Base-by-base conservation (phyloP, 352 stramenopile genomes). In the Phytophthora sojae region DNA sequence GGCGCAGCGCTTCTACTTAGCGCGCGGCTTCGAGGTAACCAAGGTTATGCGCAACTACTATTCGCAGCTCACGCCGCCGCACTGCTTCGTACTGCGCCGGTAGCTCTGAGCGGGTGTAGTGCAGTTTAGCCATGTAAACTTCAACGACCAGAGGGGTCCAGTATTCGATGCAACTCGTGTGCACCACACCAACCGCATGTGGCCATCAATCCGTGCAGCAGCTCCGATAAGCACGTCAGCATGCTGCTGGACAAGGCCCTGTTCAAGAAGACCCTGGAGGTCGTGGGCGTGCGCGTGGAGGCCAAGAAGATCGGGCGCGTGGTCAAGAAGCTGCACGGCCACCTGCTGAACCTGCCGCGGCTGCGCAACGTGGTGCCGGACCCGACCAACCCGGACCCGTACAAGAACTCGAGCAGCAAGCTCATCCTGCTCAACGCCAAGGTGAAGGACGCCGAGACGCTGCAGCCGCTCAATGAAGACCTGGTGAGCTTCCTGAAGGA, bases 11-110 rank as follows among this genome's bases (percentile, higher is more conserved):
- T 99, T 99, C 82, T 99, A 99, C 69, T 73, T 61, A 0, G 59
- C 78, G 25, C 85, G 88, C 60, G 93, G 88, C 23, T 99, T 99
- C 76, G 70, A 90, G 62, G 84, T 96, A 54, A 83, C 75, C 6
- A 87, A 97, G 70, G 86, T 91, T 39, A 88, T 98, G 39, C 79
- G 92, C 69, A 94, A 98, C 60, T 99, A 99, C 73, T 99, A 99
- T 74, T 91, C 95, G 61, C 81, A 94, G 57, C 96, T 99, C 69
- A 81, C 97, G 65, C 94, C 95, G 9, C 93, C 95, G 2, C 83
- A 98, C 81, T 98, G 94, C 75, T 97, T 95, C 77, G 65, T 98
- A 7, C 83, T 99, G 21, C 84, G 79, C n/a, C 97, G 96, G 57
- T 57, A 67, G 11, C 57, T 84, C 61, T 25, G 23, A 5, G 12